phyloP scores from a whole-genome alignment of 768 basidiomycete genomes.

The Tremella yokohamensis region DNA sequence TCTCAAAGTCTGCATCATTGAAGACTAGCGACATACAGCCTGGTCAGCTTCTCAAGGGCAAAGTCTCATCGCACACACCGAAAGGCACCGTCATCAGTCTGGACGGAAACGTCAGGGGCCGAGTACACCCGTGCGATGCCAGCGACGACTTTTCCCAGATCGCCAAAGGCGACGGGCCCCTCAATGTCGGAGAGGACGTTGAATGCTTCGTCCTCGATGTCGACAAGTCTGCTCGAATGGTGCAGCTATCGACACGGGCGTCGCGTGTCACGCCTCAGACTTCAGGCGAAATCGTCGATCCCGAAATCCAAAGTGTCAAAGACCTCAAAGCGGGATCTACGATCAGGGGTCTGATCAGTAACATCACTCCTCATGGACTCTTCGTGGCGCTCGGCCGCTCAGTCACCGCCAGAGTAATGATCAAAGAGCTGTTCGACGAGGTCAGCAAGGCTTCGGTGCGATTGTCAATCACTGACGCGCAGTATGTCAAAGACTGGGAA shows the following conservation, averaged over 20 bases:
- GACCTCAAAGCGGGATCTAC: constrained; percentile 69
- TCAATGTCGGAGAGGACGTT: constrained; percentile 64
- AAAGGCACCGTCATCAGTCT: constrained; percentile 76
- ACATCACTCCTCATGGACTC: constrained; percentile 70
- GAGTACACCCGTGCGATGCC: constrained; percentile 74
- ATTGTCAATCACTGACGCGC: constrained; percentile 9
- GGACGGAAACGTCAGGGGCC: constrained; percentile 65
- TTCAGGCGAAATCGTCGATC: constrained; percentile 59
- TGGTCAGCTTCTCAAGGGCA: constrained; percentile 74
- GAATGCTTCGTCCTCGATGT: constrained; percentile 69
- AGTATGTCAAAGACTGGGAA: constrained; percentile 98
- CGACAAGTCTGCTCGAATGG: constrained; percentile 63
- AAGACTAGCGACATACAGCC: constrained; percentile 65
- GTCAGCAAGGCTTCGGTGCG: constrained; percentile 49
- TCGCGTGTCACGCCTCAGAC: constrained; percentile 61
- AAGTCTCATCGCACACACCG: constrained; percentile 69
- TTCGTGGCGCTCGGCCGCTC: constrained; percentile 80
- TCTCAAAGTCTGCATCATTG: constrained; percentile 47
- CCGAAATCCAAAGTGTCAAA: constrained; percentile 62
- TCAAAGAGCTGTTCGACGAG: constrained; percentile 88
- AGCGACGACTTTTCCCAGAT: constrained; percentile 66
- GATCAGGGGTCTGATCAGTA: constrained; percentile 87
- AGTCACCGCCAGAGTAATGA: constrained; percentile 89
- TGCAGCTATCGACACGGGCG: constrained; percentile 74
- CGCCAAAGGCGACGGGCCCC: constrained; percentile 50